Evolutionary conservation across 306 rosid species (phyloP).

Genomic region (Fragaria nilgerrensis): DNA sequence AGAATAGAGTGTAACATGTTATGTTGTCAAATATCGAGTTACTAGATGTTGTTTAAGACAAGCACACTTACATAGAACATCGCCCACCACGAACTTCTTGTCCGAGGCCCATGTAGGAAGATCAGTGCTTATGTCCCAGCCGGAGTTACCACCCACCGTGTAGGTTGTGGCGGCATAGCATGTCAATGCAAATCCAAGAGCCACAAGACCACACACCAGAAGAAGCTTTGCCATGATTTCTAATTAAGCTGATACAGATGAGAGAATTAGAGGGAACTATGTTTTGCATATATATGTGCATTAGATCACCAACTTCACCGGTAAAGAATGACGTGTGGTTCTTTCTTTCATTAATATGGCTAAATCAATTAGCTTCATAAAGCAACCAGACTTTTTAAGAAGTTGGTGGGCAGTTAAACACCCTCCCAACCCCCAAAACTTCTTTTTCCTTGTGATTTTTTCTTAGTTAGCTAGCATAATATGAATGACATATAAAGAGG

Average conservation of each 20-base stretch:
- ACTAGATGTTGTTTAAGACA: background rate
- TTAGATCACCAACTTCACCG: constrained; percentile 64
- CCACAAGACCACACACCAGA: constrained; percentile 26
- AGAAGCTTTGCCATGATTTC: constrained; percentile 47
- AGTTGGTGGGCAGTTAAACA: constrained; percentile 55
- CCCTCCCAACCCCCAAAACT: constrained; percentile 30
- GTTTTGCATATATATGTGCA: constrained; percentile 20
- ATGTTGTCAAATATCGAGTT: background rate
- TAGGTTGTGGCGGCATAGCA: constrained; percentile 58
- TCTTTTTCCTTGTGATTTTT: background rate
- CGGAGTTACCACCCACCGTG: constrained; percentile 75
- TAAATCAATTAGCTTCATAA: background rate
- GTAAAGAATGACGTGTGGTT: constrained; percentile 23
- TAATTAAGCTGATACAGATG: background rate
- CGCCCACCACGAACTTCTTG: constrained; percentile 63
- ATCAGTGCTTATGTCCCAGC: constrained; percentile 89
- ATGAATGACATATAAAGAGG: background rate
- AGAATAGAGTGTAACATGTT: background rate
- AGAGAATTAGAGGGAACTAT: background rate
- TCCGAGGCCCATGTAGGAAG: constrained; percentile 61
- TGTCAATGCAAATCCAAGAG: constrained; percentile 32
- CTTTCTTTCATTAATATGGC: background rate
- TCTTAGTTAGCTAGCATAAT: background rate
- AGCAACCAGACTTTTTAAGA: background rate
- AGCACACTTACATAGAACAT: constrained; percentile 51